A percentile compares a stretch with the other conserved stretches of the same genome.
phyloP scores from a whole-genome alignment of 805 yeast species.

The Candida tallmaniae region DNA sequence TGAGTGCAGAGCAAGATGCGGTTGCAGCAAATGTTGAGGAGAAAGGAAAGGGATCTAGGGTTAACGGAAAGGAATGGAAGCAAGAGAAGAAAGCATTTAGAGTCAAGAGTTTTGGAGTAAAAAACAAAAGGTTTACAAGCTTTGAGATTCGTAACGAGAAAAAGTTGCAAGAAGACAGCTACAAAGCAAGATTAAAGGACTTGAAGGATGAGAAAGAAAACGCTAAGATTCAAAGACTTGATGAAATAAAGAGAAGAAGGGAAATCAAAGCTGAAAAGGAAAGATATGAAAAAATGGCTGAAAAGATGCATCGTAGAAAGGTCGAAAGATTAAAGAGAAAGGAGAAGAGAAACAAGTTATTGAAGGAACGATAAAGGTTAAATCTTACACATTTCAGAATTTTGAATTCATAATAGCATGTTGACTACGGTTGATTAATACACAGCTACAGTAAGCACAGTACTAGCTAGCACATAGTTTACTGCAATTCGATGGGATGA shows the following conservation, averaged over 20 bases:
- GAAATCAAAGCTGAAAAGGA: conserved; percentile 85
- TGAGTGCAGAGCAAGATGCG: not conserved
- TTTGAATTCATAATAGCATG: not conserved
- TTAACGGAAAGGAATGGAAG: conserved; percentile 75
- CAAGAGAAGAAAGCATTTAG: conserved; percentile 63
- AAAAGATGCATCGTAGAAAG: conserved; percentile 87
- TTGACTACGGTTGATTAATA: no score
- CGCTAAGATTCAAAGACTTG: conserved; percentile 48
- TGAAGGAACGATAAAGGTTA: conserved; percentile 80
- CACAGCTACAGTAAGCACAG: no score
- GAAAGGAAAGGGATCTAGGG: conserved; percentile 44
- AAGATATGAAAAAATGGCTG: conserved; percentile 76
- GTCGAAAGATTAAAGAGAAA: conserved; percentile 84
- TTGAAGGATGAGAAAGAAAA: conserved; percentile 75
- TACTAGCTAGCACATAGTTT: no score
- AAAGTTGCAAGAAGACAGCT: conserved; percentile 58
- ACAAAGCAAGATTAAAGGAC: conserved; percentile 64
- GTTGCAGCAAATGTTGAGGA: conserved; percentile 16
- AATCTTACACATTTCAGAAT: no score
- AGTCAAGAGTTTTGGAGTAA: conserved; percentile 56
- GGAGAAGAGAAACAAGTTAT: conserved; percentile 91
- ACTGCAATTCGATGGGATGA: no score
- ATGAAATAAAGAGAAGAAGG: conserved; percentile 64
- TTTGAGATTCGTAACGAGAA: conserved; percentile 69
- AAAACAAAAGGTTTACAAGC: conserved; percentile 32